Base-by-base conservation (phyloP, 495 filamentous ascomycete species). In the Polyplosphaeria fusca region DNA sequence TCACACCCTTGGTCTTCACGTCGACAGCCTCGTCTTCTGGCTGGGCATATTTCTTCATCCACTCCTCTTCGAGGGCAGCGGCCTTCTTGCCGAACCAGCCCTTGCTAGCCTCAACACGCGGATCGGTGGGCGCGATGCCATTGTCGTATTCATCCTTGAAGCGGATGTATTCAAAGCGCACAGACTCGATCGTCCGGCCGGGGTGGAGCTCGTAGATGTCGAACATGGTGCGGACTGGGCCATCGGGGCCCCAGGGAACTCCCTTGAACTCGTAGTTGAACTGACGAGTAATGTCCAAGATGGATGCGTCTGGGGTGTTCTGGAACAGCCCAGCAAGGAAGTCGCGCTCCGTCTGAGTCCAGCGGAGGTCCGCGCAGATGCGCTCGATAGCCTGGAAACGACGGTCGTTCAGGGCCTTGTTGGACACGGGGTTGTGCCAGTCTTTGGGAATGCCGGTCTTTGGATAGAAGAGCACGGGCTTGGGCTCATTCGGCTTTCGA, bases 251-350 rank as follows among this genome's bases (percentile, higher is more conserved):
- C n/a, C n/a, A n/a, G n/a, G n/a, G n/a, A n/a, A n/a, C n/a, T 4
- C 46, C 52, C 27, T 24, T 40, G 46, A 61, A 56, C 26, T 30
- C 24, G 14, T 20, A 50, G 30, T 56, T 61, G 22, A 45, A 55
- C 25, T 52, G 58, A 23, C 56, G 52, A 30, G 52, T 42, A 12
- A 52, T 20, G 35, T 61, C 58, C 5, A n/a, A 28, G 46, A 61
- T 56, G 11, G 58, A 56, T 2, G 41, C 47, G 9, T 61, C 39
- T 2, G 52, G 58, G 45, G 19, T 46, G 2, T 51, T 44, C 11
- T 26, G 14, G 22, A 51, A 23, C 1, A 61, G 44, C 5, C 13
- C 9, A 2, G 27, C 38, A 22, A 61, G 44, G 25, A 38, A 52
- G 25, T 38, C 14, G n/a, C 52, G 52, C 51, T 61, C 58, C 3